phyloP scores from a whole-genome alignment of 1,139 yeast species.

The Nakaseomyces sp. region DNA sequence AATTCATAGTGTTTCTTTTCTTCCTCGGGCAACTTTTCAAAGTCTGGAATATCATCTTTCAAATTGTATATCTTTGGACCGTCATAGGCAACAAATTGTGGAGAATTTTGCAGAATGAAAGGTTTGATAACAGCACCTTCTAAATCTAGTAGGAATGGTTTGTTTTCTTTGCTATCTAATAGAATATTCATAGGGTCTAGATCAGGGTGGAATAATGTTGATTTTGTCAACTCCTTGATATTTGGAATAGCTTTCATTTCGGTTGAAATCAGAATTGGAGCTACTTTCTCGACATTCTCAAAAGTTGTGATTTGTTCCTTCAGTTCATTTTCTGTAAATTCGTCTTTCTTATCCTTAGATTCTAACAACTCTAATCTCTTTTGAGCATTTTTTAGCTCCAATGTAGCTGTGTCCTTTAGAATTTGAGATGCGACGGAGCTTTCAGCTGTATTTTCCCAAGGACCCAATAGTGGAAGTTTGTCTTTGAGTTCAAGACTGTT shows the following conservation, averaged over 20 bases:
- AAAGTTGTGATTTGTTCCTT: conserved; percentile 49
- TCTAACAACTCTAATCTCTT: conserved; percentile 48
- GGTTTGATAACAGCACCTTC: conserved; percentile 79
- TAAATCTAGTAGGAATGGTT: conserved; percentile 59
- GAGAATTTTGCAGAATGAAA: conserved; percentile 65
- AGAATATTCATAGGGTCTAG: conserved; percentile 85
- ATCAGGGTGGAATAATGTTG: conserved; percentile 73
- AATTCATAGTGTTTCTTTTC: conserved; percentile 77
- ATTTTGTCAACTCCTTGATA: conserved; percentile 53
- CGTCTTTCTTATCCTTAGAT: conserved; percentile 40
- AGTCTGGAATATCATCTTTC: conserved; percentile 66
- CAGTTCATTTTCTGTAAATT: conserved; percentile 38
- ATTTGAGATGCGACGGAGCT: conserved; percentile 37
- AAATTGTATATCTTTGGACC: conserved; percentile 79
- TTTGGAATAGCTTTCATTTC: conserved; percentile 47
- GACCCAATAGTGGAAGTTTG: conserved; percentile 45
- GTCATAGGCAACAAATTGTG: conserved; percentile 73
- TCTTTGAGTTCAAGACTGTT: conserved; percentile 41
- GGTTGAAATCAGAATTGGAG: conserved; percentile 48
- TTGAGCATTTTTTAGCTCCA: conserved; percentile 58
- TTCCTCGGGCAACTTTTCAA: conserved; percentile 52
- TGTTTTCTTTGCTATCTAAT: conserved; percentile 34
- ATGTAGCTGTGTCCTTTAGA: conserved; percentile 51
- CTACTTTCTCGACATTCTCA: conserved; percentile 46
- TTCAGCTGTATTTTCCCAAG: conserved; percentile 58